Evolutionary conservation across 1,139 yeast genomes (phyloP), one percentile per base, ranked within the genome.

Genomic region (Geotrichum restrictum): DNA sequence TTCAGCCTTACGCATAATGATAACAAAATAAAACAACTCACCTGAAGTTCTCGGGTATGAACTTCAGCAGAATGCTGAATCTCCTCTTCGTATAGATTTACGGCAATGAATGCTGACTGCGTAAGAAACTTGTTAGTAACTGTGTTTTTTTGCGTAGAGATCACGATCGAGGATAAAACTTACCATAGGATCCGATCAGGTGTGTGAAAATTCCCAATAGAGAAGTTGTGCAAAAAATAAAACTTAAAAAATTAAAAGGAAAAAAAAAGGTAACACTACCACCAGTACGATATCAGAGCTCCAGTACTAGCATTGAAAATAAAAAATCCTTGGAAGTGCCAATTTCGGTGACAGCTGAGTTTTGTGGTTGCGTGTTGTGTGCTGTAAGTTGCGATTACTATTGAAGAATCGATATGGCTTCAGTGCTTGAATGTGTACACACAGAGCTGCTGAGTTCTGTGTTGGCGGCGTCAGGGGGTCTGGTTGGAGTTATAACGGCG

Each of bases 31-130:
- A 22, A 3, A 27, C 22, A 27, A 60, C 71, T 36, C 54, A 71
- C 76, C 65, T 76, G 84, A n/a, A 80, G 69, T 63, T 93, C 98
- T 52, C 96, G 72, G 1, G 97, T 85, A 62, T 89, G 95, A 59
- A 88, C 93, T 60, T 89, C 96, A 7, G 79, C 80, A 58, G 87
- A 95, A 45, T 79, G 72, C 50, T 76, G 79, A 10, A 78, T 70
- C 45, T 84, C 86, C 63, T 88, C 95, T 56, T 84, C 91, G 45
- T 80, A 78, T 48, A 84, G 70, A 64, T 93, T 93, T 45, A 91
- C 75, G 2, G 98, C 96, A 27, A 82, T 77, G 67, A 93, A 93
- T 7, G 83, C 76, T 45, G 94, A 85, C 85, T 68, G 37, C 24
- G 29, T 18, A 43, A 3, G 10, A 31, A 27, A 27, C n/a, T n/a